Base-by-base conservation (phyloP, 2,329 filamentous ascomycete species). In the Stagonosporopsis chrysanthemi region DNA sequence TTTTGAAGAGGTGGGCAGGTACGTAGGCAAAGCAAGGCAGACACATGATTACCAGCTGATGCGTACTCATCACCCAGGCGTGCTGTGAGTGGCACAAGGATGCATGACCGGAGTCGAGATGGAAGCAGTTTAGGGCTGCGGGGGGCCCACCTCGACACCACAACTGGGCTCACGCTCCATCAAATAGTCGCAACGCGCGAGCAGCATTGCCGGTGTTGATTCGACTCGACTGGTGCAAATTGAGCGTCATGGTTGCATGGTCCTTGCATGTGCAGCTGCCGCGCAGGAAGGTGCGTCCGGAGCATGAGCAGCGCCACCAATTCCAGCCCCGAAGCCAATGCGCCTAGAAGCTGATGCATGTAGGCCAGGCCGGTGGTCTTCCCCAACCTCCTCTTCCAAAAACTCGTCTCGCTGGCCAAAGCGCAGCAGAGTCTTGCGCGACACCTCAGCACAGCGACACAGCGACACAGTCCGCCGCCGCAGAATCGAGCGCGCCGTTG, bases 41-140 rank as follows among this genome's bases (percentile, higher is more conserved):
- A 47, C 65, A 69, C 61, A 67, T 69, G 65, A 70, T 61, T 45
- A 53, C 12, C 22, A 19, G 19, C 41, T 8, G 53, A 65, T 65
- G 66, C 61, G 62, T 61, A 58, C 49, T 31, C 36, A 52, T 60
- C 58, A 62, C 56, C 57, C 42, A 23, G 35, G 36, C 51, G 17
- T 33, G 42, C 26, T 29, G 45, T 3, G 36, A 42, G 36, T 35
- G 41, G 42, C 24, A 31, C 38, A 29, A 22, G 17, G 56, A 44
- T 48, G 61, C 61, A 58, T 35, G 35, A 15, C 33, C 40, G 47
- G 52, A 52, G 46, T 47, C 40, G 26, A 52, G 47, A 47, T 6
- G 35, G 24, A 50, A 40, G 36, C 22, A 36, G n/a, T 36, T 24
- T 44, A 26, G 19, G 26, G 52, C 45, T 19, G 19, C 19, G 19